Evolutionary conservation across 176 grass and related monocot genomes (phyloP).

Genomic region (Poa pratensis): DNA sequence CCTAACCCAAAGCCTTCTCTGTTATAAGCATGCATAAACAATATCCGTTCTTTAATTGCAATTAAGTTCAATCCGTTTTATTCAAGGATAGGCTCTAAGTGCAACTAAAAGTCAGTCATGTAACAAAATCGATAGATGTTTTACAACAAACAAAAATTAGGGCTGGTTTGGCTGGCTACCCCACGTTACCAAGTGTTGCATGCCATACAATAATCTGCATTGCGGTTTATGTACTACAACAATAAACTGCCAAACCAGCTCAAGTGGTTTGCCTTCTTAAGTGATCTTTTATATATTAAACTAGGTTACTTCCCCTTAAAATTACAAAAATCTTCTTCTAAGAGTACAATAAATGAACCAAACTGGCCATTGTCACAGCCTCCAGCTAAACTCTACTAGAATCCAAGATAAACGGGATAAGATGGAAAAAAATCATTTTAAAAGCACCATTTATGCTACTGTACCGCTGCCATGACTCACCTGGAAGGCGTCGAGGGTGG

Average conservation of each 20-base stretch:
- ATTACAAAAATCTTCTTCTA: neutral
- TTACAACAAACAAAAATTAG: neutral
- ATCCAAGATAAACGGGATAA: neutral
- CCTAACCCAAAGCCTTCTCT: neutral
- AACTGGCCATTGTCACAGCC: neutral
- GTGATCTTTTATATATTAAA: neutral
- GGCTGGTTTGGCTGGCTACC: neutral
- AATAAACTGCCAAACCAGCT: neutral
- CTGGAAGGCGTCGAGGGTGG: slow-evolving; percentile 40
- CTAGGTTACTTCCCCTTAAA: neutral
- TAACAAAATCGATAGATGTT: neutral
- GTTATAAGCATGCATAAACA: slow-evolving; percentile 2
- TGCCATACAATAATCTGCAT: neutral
- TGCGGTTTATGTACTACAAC: neutral
- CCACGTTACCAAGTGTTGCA: neutral
- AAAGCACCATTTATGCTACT: neutral
- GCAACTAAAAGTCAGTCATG: neutral
- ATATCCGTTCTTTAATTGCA: neutral
- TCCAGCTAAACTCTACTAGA: slow-evolving; percentile 1
- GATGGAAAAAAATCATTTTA: neutral
- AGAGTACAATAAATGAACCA: neutral
- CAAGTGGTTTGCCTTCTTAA: neutral
- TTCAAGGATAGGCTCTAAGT: neutral
- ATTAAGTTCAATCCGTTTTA: too few species aligned
- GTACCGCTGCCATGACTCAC: slow-evolving; percentile 12